These are phyloP conservation scores for Kodamaea sagamina DNA, from an alignment of 805 yeast genomes.

Conservation along the genomic window DNA sequence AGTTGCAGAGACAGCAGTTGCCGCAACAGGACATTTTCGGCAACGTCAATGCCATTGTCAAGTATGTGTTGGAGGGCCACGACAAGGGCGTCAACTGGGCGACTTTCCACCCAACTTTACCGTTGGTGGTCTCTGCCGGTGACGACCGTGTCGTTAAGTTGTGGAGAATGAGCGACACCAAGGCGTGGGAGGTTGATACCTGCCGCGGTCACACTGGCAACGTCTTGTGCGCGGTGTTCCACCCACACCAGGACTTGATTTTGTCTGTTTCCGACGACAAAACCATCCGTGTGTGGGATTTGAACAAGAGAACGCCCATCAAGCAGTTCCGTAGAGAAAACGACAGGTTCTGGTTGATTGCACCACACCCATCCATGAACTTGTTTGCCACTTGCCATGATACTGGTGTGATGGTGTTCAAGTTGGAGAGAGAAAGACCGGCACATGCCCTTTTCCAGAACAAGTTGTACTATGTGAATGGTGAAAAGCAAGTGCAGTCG, in stretches of 20 bases:
- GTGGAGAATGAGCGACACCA: conserved; percentile 97
- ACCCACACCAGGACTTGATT: conserved; percentile 89
- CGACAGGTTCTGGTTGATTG: conserved; percentile 92
- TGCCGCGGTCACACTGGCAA: conserved; percentile 97
- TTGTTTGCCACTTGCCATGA: conserved; percentile 97
- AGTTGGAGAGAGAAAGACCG: conserved; percentile 96
- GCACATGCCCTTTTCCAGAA: conserved; percentile 77
- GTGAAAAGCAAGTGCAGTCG: conserved; percentile 82
- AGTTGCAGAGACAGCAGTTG: conserved; percentile 59
- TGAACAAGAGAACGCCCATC: conserved; percentile 88
- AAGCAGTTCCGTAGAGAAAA: conserved; percentile 91
- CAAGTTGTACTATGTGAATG: conserved; percentile 71
- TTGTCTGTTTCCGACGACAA: conserved; percentile 94
- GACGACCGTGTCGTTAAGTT: conserved; percentile 94
- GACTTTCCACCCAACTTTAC: conserved; percentile 94
- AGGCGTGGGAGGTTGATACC: conserved; percentile 99
- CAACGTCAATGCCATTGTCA: conserved; percentile 89
- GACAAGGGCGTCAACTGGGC: conserved; percentile 99
- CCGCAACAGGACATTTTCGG: conserved; percentile 94
- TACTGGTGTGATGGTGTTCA: conserved; percentile 96
- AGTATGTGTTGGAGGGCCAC: conserved; percentile 95
- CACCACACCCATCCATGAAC: conserved; percentile 87
- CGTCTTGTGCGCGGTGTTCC: conserved; percentile 86
- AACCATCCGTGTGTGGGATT: conserved; percentile 95
- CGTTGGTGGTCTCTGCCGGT: conserved; percentile 91